phyloP scores from a whole-genome alignment of 306 rosid species.

The Dryas alaskensis region DNA sequence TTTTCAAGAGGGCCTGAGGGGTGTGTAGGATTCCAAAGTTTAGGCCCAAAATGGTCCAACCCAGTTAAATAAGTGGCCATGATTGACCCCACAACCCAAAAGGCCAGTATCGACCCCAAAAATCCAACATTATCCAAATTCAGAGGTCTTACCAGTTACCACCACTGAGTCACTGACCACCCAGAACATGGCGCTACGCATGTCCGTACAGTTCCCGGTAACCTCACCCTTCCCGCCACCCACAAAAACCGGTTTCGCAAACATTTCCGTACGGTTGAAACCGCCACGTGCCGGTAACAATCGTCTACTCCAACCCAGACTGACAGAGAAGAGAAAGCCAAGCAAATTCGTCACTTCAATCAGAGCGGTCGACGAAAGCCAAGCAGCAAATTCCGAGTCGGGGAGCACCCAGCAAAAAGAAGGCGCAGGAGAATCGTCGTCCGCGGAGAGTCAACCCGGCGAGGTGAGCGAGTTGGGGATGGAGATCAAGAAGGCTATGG shows the following conservation, averaged over 20 bases:
- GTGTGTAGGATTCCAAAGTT: not conserved
- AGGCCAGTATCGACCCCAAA: not conserved
- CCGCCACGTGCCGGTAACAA: slow-evolving; percentile 16
- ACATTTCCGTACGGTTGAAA: slow-evolving; percentile 8
- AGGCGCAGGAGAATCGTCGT: slow-evolving; percentile 21
- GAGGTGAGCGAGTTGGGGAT: slow-evolving; percentile 53
- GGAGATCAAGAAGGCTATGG: slow-evolving; percentile 76
- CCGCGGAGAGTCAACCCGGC: not conserved
- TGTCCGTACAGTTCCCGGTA: slow-evolving; percentile 19
- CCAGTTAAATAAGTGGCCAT: not conserved
- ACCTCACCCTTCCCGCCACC: slow-evolving; percentile 22
- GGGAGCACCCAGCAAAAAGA: slow-evolving; percentile 15
- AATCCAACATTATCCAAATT: slow-evolving; percentile 23
- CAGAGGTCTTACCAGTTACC: not conserved
- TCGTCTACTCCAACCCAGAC: not conserved
- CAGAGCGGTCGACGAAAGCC: slow-evolving; percentile 55
- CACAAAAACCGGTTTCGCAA: slow-evolving; percentile 1
- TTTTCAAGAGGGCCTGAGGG: not conserved
- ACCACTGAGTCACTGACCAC: not conserved
- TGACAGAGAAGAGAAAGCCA: slow-evolving; percentile 1
- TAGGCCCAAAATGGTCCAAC: not conserved
- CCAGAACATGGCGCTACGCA: slow-evolving; percentile 28
- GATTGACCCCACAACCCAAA: not conserved
- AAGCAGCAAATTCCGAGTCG: slow-evolving; percentile 48
- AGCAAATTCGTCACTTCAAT: not conserved